Conservation (phyloP, 2,329 filamentous ascomycete genomes). For the Xylariaceae sp. region DNA sequence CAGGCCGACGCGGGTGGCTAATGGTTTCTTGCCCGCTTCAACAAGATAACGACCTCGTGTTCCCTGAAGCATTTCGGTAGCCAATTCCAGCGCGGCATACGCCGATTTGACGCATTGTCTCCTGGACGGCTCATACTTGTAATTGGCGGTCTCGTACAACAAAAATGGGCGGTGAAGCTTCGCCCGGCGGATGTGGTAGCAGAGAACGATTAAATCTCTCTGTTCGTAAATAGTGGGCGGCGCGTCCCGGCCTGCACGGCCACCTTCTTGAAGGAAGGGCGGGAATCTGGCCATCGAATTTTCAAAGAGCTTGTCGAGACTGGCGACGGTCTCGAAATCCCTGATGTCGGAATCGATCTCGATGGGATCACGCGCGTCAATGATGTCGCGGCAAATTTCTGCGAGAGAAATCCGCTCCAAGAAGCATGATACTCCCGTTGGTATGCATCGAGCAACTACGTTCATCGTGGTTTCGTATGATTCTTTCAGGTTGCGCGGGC, state of each 20-base stretch:
- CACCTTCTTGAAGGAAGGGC: constrained; percentile 13
- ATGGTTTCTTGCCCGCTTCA: constrained; percentile 1
- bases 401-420: constrained; percentile 36
- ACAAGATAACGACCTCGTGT: constrained; percentile 1
- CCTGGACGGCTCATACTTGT: constrained; percentile 16
- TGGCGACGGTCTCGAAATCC: constrained; percentile 31
- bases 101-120: constrained; percentile 26
- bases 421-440: constrained; percentile 36
- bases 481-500: constrained; percentile 38
- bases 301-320: constrained; percentile 31
- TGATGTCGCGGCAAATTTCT: constrained; percentile 34
- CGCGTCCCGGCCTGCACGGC: constrained; percentile 13
- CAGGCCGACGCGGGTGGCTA: constrained; percentile 21
- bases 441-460: constrained; percentile 29
- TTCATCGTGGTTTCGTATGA: constrained; percentile 26
- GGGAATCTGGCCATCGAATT: constrained; percentile 20
- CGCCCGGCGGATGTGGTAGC: constrained; percentile 26
- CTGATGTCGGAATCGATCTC: constrained; percentile 26
- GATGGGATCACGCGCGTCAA: constrained; percentile 29
- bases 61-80: constrained; percentile 18
- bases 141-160: constrained; percentile 17
- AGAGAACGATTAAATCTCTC: constrained; percentile 22
- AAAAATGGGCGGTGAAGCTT: constrained; percentile 29
- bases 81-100: constrained; percentile 22
- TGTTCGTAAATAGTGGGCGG: constrained; percentile 18